A percentile compares a stretch with the other conserved stretches of the same genome.
Evolutionary conservation across 352 stramenopile genomes (phyloP).

Genomic region (Globisporangium emineosum): DNA sequence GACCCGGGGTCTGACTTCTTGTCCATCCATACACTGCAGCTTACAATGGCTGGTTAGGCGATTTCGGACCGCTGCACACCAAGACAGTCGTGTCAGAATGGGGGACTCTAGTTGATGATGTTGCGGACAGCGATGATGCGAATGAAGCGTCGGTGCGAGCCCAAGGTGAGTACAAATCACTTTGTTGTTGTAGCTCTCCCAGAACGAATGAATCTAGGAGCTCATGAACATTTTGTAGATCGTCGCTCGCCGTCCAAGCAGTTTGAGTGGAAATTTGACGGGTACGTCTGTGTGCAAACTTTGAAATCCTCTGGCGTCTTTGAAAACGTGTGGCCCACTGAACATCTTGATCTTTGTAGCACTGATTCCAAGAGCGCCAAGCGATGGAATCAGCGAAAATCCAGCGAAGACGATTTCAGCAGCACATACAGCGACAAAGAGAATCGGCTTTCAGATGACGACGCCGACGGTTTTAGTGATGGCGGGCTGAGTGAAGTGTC

Average conservation of each 20-base stretch:
- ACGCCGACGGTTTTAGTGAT: slow-evolving; percentile 26
- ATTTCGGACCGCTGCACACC: slow-evolving; percentile 71
- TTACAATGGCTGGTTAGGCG: slow-evolving; percentile 72
- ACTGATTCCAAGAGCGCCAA: slow-evolving; percentile 1
- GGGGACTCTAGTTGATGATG: slow-evolving; percentile 24
- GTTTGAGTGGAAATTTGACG: slow-evolving; percentile 68
- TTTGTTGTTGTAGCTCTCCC: neutral
- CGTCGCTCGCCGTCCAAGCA: neutral
- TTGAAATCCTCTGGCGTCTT: neutral
- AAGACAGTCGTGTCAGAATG: slow-evolving; percentile 62
- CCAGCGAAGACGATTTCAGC: slow-evolving; percentile 1
- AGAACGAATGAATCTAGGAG: neutral
- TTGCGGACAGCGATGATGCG: slow-evolving; percentile 12
- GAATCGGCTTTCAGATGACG: slow-evolving; percentile 5
- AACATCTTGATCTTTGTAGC: neutral
- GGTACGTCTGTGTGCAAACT: slow-evolving; percentile 28
- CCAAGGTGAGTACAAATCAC: neutral
- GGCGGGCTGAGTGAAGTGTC: slow-evolving; percentile 35
- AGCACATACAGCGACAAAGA: slow-evolving; percentile 8
- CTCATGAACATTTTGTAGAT: slow-evolving; percentile 1
- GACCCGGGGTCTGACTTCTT: neutral
- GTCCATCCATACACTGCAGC: slow-evolving; percentile 26
- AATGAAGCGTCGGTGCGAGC: neutral
- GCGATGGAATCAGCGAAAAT: neutral
- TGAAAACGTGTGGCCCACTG: neutral